Base-by-base conservation (phyloP, 1,139 yeast species). In the Pichiaceae sp. region DNA sequence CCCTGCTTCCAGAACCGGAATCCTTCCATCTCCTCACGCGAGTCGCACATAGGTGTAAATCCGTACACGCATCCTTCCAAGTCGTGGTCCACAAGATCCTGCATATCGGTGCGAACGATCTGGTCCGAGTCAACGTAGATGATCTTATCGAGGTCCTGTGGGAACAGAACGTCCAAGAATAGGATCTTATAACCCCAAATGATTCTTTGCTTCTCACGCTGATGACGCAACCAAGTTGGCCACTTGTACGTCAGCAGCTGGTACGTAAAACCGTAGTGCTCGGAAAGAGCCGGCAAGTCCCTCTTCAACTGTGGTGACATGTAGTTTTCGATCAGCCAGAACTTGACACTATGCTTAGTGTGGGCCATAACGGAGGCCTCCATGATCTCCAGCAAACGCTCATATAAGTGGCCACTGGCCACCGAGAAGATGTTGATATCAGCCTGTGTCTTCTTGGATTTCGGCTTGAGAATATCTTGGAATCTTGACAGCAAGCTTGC, bases 1-100 rank as follows among this genome's bases (percentile, higher is more conserved):
- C 97, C 97, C 44, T 75, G 74, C 51, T 86, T 81, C 98, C 98
- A 91, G 61, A 91, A 91, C 39, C 95, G 64, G 55, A 70, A 82
- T 0, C 93, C 95, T 49, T 81, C 89, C 79, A 81, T 83, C 47
- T 83, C 95, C 23, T 62, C 58, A 36, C 91, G 66, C 1, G 89
- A 78, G 38, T 85, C 94, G 47, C 95, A 76, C 95, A 85, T 84
- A 15, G 95, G 95, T 0, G 87, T 74, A 52, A 78, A 84, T 0
- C 89, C 95, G 53, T 85, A 84, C 0, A 93, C 84, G 0, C 87
- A 84, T 5, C 85, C 94, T 33, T 79, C 63, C 41, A 85, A 60
- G 52, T 81, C 93, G 33, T 75, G 49, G 34, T 73, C 77, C 31
- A 74, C 74, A 46, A 81, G 66, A 37, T 83, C 87, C 40, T 66